Base-by-base conservation (phyloP, 1,284 basidiomycete genomes). In the Malassezia sympodialis region DNA sequence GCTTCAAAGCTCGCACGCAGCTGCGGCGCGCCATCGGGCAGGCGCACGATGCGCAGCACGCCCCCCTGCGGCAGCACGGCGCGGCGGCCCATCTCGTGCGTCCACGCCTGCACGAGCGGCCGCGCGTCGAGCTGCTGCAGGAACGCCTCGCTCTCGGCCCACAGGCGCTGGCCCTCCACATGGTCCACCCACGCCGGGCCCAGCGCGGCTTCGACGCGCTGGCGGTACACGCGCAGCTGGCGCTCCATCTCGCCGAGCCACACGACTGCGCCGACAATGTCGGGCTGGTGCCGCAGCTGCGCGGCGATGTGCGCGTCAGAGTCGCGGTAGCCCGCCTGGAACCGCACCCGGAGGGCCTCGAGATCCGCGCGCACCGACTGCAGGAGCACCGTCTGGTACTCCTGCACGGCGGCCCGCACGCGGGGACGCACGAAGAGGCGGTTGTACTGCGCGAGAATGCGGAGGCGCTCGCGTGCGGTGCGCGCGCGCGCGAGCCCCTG, bases 381-480 rank as follows among this genome's bases (percentile, higher is more conserved):
- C 40, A 74, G 64, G 17, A 74, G 67, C 62, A 75, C 90, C 1
- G 91, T 94, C 76, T 98, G 94, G 71, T 98, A 96, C 76, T 96
- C 94, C 80, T 96, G 90, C 56, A 98, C 96, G 37, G 93, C 91
- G 61, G 93, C 91, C 17, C 49, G 56, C 37, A 49, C 69, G 56
- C 96, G 96, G n/a, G 91, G 93, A 58, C 94, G 82, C 30, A 98
- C 91, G 73, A 99, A 96, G 30, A 98, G 79, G 1, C 88, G 88
- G 76, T 98, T 96, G 80, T 96, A 98, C 77, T 94, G 94, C 5
- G 89, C 93, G 76, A 99, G 93, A 44, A 96, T 93, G 51, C 91
- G 82, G 77, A 99, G 96, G 91, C 96, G 98, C 78, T 96, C 93
- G 72, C 94, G 93, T 2, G 94, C 93, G 70, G 94, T 96, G 47